Base-by-base conservation (phyloP, 768 basidiomycete genomes). In the Kwoniella dejecticola region DNA sequence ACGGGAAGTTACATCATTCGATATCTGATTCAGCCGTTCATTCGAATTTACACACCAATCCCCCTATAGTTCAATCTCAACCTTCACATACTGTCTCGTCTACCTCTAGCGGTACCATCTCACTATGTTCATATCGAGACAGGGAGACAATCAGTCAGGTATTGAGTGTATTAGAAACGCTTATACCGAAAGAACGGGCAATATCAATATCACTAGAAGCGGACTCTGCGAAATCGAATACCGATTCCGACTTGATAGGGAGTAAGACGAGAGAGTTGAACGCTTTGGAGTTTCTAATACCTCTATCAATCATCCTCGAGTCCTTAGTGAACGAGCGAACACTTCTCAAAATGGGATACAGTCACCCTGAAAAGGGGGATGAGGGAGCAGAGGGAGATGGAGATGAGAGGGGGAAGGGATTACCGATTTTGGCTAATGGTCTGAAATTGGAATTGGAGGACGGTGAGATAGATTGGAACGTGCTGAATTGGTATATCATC, bases 261-360 rank as follows among this genome's bases (percentile, higher is more conserved):
- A 44, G 6, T 15, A 44, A 24, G 17, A 17, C 24, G 10, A 31
- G 57, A 2, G 26, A 38, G 7, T 52, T 75, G 13, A 26, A 65
- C 30, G 67, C 70, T 17, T 27, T 54, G 2, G 60, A 42, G 15
- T 58, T 75, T 8, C 52, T 75, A 15, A 48, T 59, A 0, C 68
- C 68, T 13, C 42, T 70, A 10, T 52, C 73, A 2, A 54, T 72
- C 45, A 56, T 72, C 17, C 61, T 75, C 15, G 73, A 75, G 57
- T 66, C 67, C 1, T 46, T 75, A n/a, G 73, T 75, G 2, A 44
- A 33, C 13, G 73, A 75, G 46, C 60, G 73, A 8, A 21, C 31
- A 11, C 19, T 70, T 19, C 52, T 74, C 6, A 56, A 52, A 44
- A 36, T 45, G 2, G 13, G 24, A 7, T 42, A 41, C 21, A n/a